A percentile compares a stretch with the other conserved stretches of the same genome.
Conservation (phyloP, 352 stramenopile genomes). For the Phytophthora fragariae region DNA sequence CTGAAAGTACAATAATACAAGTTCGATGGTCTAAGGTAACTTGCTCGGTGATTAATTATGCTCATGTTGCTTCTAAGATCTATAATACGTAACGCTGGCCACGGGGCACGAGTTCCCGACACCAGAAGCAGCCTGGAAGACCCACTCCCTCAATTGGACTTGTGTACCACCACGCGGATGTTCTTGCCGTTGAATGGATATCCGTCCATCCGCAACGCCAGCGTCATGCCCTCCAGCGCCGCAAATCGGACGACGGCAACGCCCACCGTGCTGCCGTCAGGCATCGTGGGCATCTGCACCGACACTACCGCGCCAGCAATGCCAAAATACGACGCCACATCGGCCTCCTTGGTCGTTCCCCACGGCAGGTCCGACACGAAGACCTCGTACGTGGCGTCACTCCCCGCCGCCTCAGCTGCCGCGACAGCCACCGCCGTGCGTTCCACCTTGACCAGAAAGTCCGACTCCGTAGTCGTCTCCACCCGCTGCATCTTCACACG, state of each 20-base stretch:
- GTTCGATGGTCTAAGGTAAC: background rate
- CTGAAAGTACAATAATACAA: background rate
- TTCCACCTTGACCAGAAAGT: conserved; percentile 64
- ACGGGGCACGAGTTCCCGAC: background rate
- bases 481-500: conserved; percentile 46
- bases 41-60: conserved; percentile 21
- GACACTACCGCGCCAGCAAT: conserved; percentile 57
- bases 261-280: conserved; percentile 73
- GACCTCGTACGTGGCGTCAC: conserved; percentile 47
- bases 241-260: conserved; percentile 71
- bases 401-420: conserved; percentile 20
- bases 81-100: conserved; percentile 35
- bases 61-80: conserved; percentile 38
- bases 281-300: conserved; percentile 76
- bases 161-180: conserved; percentile 62
- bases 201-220: conserved; percentile 69
- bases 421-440: conserved; percentile 35
- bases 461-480: conserved; percentile 23
- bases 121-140: background rate
- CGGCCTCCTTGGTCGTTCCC: conserved; percentile 48
- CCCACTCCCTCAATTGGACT: conserved; percentile 30
- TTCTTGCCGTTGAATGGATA: conserved; percentile 77
- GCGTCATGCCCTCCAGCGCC: conserved; percentile 54
- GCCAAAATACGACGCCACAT: conserved; percentile 74
- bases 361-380: conserved; percentile 77